phyloP scores from a whole-genome alignment of 1,284 basidiomycete species.

The Leccinum griseonigrum region DNA sequence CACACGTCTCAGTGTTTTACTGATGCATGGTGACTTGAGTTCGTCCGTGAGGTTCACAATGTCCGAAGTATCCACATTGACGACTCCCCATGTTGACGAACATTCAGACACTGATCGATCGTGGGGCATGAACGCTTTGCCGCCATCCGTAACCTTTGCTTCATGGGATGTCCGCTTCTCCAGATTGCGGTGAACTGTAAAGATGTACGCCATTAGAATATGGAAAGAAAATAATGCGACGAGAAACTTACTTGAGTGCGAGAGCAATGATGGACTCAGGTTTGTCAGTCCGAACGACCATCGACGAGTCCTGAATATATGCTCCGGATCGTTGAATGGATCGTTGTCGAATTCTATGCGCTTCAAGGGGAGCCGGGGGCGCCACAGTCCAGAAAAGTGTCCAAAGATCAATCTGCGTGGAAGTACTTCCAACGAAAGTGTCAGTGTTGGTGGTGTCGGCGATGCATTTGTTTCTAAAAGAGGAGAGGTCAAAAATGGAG shows the following conservation, averaged over 20 bases:
- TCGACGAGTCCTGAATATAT: slow-evolving; percentile 95
- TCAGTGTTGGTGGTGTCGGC: slow-evolving; percentile 50
- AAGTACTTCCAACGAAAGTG: slow-evolving; percentile 53
- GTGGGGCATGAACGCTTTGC: slow-evolving; percentile 84
- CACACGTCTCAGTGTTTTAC: no score
- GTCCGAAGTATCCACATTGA: slow-evolving; percentile 70
- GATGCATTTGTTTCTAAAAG: slow-evolving; percentile 39
- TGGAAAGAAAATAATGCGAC: not conserved
- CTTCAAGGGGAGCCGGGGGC: slow-evolving; percentile 47
- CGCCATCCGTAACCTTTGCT: slow-evolving; percentile 63
- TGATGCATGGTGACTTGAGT: slow-evolving; percentile 55
- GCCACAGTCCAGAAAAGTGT: slow-evolving; percentile 72
- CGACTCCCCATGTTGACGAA: slow-evolving; percentile 81
- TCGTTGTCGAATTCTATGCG: slow-evolving; percentile 55
- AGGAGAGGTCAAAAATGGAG: slow-evolving; percentile 48
- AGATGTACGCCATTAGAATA: slow-evolving; percentile 4
- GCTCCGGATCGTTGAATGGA: slow-evolving; percentile 74
- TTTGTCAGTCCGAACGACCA: slow-evolving; percentile 96
- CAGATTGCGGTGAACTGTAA: slow-evolving; percentile 78
- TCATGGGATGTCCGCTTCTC: slow-evolving; percentile 70
- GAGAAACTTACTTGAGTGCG: slow-evolving; percentile 71
- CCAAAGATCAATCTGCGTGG: slow-evolving; percentile 74
- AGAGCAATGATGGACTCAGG: slow-evolving; percentile 98
- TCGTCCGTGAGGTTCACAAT: slow-evolving; percentile 73
- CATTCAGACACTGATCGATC: slow-evolving; percentile 77